Base-by-base conservation (phyloP, 164 flowering plant genomes). In the Protea cynaroides region DNA sequence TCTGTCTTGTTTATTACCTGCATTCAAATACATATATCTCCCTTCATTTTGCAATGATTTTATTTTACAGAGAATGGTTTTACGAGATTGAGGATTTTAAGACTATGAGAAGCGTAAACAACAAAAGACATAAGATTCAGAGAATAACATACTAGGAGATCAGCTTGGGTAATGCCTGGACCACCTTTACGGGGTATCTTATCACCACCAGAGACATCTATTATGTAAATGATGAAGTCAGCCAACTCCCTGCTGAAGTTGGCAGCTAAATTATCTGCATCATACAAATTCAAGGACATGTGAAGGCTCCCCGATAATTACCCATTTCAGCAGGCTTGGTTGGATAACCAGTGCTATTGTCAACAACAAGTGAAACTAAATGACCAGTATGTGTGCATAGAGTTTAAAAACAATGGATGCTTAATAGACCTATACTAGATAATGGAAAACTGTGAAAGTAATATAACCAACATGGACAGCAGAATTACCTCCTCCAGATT, bases 101-200 rank as follows among this genome's bases (percentile, higher is more conserved):
- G 19, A 63, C 62, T 34, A 29, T 38, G 13, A 24, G 19, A 4
- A 19, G 46, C 21, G 11, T 56, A 69, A 64, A 37, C 9, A 25
- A 51, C 25, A 65, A 54, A 11, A 61, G 14, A 8, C 1, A 57
- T 13, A 25, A 52, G 36, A 18, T 19, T 24, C 55, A 58, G 56
- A 21, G 38, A 56, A 37, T 59, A 19, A 59, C 85, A 56, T 78
- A 94, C 98, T 3, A 94, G 87, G 62, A 93, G 93, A 69, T 94
- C 95, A 65, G 98, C 96, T 77, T 94, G 98, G 12, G 97, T 94
- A 59, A 94, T 94, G 59, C 98, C 98, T 15, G 98, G 98, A 59
- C 98, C 98, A 61, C 98, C 98, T 76, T 94, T 94, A 43, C 98
- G 82, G 54, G 98, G 98, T 40, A 94, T 94, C 74, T 94, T 94